Evolutionary conservation across 2,329 filamentous ascomycete genomes (phyloP), one percentile per base, ranked within the genome.

Genomic region (Colletotrichum destructivum): DNA sequence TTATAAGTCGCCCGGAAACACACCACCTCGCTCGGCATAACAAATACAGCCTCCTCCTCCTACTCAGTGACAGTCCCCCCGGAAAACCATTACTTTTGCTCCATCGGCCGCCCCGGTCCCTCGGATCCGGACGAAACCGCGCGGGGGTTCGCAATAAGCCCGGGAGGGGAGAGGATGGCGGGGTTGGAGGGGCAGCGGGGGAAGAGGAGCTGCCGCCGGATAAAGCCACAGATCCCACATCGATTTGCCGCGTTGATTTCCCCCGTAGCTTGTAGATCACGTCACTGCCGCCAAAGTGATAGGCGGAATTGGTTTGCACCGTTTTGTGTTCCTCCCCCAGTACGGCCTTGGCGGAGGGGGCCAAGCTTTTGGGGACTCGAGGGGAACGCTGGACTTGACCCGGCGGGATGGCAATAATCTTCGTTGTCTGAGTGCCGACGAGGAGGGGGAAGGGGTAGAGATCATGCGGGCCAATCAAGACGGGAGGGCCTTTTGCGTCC

Each of bases 271-370:
- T 31, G 56, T 18, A 18, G 42, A 51, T 51, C 56, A 66, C 62
- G 62, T 62, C 62, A 66, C 66, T 40, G 35, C 52, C 26, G 8
- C 18, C 16, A n/a, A 31, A 51, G 4, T 62, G 68, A 67, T 71
- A 67, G 68, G 68, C 68, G 63, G 63, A 71, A 67, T 54, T 67
- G 56, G 15, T 47, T 67, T 71, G 56, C 26, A 49, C 67, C 67
- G 62, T 31, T 59, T 12, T 31, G 26, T 31, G 46, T 54, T n/a
- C 18, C 21, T 6, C 47, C 21, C 6, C 5, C 7, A 15, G 11
- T 23, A 21, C 12, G 15, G 46, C 16, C 62, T 55, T 61, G 62
- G 67, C 62, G 38, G 21, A 31, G 26, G 38, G 46, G 21, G 62
- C 54, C 49, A 56, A 66, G 62, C 67, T 61, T 70, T 56, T 57